Evolutionary conservation across 2,329 filamentous ascomycete species (phyloP).

Genomic region (Chaetothyriales sp.): DNA sequence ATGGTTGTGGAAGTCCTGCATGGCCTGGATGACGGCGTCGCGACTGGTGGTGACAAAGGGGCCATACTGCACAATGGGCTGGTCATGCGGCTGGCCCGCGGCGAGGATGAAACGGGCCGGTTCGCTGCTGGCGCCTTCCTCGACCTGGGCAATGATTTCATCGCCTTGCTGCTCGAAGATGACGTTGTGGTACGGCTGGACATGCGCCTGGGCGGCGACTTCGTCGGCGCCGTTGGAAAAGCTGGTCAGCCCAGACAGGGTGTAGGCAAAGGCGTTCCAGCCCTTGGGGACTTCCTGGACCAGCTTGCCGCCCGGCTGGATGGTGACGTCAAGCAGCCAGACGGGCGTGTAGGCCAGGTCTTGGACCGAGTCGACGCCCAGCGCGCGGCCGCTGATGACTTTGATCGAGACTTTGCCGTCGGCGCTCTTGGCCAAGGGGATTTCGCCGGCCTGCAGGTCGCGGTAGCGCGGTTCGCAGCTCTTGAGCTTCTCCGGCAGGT

Average conservation of each 20-base stretch:
- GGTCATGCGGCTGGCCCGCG: constrained; percentile 66
- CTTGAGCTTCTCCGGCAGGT: constrained; percentile 71
- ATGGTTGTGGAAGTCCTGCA: constrained; percentile 59
- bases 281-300: constrained; percentile 60
- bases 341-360: constrained; percentile 93
- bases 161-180: constrained; percentile 76
- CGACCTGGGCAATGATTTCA: constrained; percentile 56
- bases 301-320: constrained; percentile 66
- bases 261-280: constrained; percentile 88
- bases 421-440: constrained; percentile 60
- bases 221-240: constrained; percentile 31
- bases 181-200: constrained; percentile 70
- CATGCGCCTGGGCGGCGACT: constrained; percentile 31
- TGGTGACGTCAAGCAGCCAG: constrained; percentile 78
- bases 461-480: constrained; percentile 83
- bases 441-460: constrained; percentile 65
- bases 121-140: constrained; percentile 48
- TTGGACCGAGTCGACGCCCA: constrained; percentile 73
- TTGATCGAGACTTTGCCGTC: constrained; percentile 66
- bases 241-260: constrained; percentile 56
- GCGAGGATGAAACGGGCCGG: constrained; percentile 47
- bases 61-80: constrained; percentile 70
- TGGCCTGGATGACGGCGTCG: constrained; percentile 61
- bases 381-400: constrained; percentile 75
- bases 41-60: constrained; percentile 66